These are phyloP conservation scores for Thymus quinquecostatus DNA, from an alignment of 257 asterid species.

Conservation along the genomic window DNA sequence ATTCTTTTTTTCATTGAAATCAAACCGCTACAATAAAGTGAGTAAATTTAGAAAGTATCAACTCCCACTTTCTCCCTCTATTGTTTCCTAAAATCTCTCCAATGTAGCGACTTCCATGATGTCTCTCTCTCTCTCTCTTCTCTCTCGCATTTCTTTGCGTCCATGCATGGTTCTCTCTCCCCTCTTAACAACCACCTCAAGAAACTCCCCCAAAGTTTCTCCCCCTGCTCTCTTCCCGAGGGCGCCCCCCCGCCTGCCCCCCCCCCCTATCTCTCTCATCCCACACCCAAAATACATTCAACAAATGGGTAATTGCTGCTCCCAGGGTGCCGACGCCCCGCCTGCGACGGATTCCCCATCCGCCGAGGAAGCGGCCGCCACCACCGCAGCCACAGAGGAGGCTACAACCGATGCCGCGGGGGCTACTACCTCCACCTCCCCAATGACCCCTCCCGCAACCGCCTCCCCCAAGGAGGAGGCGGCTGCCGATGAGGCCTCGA, in stretches of 20 bases:
- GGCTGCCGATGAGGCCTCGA: slow-evolving; percentile 24
- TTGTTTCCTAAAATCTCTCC: slow-evolving; percentile 53
- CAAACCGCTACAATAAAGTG: too few relatives aligned
- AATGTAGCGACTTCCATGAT: slow-evolving; percentile 38
- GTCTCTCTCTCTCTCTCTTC: slow-evolving; percentile 25
- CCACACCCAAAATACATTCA: background rate
- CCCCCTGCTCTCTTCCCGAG: slow-evolving; percentile 33
- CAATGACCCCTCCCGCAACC: slow-evolving; percentile 28
- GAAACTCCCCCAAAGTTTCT: slow-evolving; percentile 15
- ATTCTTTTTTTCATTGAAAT: too few relatives aligned
- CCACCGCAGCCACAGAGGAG: background rate
- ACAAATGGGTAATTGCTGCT: slow-evolving; percentile 72
- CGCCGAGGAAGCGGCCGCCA: background rate
- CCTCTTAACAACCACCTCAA: slow-evolving; percentile 32
- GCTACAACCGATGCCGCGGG: slow-evolving; percentile 4
- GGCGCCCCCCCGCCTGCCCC: slow-evolving; percentile 12
- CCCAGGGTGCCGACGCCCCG: slow-evolving; percentile 50
- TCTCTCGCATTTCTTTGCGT: slow-evolving; percentile 19
- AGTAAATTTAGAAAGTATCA: too few relatives aligned
- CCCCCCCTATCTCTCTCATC: background rate
- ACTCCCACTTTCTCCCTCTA: background rate
- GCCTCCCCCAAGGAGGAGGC: slow-evolving; percentile 31
- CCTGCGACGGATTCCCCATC: slow-evolving; percentile 11
- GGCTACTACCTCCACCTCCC: slow-evolving; percentile 12
- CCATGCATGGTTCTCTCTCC: slow-evolving; percentile 38